Evolutionary conservation across 768 basidiomycete species (phyloP).

Genomic region (Suillus clintonianus): DNA sequence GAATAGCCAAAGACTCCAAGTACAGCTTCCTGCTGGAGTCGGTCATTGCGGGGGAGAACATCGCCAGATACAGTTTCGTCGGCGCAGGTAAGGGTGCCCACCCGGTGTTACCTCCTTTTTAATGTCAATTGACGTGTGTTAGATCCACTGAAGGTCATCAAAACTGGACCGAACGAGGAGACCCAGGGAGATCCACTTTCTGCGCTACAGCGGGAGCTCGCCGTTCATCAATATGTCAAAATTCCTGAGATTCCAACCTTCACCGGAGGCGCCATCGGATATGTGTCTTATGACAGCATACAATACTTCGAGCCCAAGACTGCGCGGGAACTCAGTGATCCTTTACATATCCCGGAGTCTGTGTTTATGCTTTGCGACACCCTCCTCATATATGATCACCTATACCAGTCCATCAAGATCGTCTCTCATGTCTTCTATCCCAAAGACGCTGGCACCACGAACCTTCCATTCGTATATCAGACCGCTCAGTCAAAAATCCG

Average conservation of each 20-base stretch:
- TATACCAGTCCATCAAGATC: constrained; percentile 92
- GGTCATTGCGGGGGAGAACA: constrained; percentile 84
- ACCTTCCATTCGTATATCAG: constrained; percentile 84
- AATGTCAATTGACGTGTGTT: constrained; percentile 1
- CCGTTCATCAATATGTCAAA: constrained; percentile 85
- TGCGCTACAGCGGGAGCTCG: constrained; percentile 82
- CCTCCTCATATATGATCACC: constrained; percentile 94
- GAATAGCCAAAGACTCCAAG: constrained; percentile 87
- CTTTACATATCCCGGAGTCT: constrained; percentile 89
- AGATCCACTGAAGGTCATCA: constrained; percentile 94
- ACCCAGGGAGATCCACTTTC: constrained; percentile 84
- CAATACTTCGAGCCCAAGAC: constrained; percentile 97
- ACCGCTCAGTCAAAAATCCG: constrained; percentile 83
- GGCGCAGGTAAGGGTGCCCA: constrained; percentile 72
- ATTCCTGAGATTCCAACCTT: constrained; percentile 92
- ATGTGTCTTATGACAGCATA: constrained; percentile 95
- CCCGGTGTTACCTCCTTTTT: constrained; percentile 3
- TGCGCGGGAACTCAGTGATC: constrained; percentile 69
- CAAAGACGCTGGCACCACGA: constrained; percentile 60
- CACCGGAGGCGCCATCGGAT: constrained; percentile 97
- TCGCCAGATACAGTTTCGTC: constrained; percentile 94
- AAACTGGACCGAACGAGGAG: constrained; percentile 84
- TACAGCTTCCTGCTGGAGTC: constrained; percentile 96
- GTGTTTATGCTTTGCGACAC: constrained; percentile 97
- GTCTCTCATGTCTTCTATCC: constrained; percentile 96